These are phyloP conservation scores for Colletotrichum somersetense DNA, from an alignment of 2,329 filamentous ascomycete species.

Conservation along the genomic window DNA sequence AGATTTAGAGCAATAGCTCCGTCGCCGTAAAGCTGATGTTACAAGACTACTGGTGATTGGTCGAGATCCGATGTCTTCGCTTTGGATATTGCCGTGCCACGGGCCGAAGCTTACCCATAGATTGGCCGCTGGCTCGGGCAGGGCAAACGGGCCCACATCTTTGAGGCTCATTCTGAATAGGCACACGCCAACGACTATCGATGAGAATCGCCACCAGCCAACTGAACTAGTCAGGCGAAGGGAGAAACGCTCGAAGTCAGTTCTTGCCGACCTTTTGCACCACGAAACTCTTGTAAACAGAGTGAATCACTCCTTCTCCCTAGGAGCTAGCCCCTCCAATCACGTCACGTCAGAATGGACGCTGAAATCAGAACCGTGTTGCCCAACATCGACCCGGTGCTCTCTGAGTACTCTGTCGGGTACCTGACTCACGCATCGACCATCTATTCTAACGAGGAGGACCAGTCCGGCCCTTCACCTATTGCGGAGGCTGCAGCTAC, in stretches of 20 bases:
- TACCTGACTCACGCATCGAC: conserved; percentile 95
- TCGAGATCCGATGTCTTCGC: background rate
- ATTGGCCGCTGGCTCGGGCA: background rate
- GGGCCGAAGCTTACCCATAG: conserved; percentile 12
- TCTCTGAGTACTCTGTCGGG: conserved; percentile 93
- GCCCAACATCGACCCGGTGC: conserved; percentile 87
- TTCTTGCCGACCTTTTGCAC: background rate
- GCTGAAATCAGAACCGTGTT: conserved; percentile 86
- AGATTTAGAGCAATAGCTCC: background rate
- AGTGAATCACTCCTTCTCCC: background rate
- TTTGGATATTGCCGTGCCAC: accelerated
- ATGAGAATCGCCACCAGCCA: conserved; percentile 11
- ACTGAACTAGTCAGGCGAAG: conserved; percentile 1
- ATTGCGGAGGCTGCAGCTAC: conserved; percentile 85
- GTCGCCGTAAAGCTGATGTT: background rate
- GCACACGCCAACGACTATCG: background rate
- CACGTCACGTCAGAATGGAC: conserved; percentile 73
- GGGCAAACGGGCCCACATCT: conserved; percentile 11
- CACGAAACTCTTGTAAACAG: background rate
- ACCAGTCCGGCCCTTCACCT: conserved; percentile 77
- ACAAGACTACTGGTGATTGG: background rate
- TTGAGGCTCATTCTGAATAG: conserved; percentile 23
- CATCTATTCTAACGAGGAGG: conserved; percentile 80
- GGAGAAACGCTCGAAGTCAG: background rate
- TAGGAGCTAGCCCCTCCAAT: background rate